These are phyloP conservation scores for Lumnitzera racemosa DNA, from an alignment of 345 rosid species.

Conservation along the genomic window DNA sequence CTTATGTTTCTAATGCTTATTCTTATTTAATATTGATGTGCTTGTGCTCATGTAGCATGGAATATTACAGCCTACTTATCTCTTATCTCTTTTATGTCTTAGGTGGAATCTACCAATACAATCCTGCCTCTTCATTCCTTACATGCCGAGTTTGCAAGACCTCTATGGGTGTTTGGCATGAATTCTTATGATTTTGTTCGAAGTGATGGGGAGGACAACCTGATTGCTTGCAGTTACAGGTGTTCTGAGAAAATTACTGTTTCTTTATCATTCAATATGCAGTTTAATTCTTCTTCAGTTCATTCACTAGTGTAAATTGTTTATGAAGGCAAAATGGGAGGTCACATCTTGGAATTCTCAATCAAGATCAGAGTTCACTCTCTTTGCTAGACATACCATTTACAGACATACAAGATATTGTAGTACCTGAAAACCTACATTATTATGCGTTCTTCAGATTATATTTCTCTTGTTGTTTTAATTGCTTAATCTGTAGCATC, in stretches of 20 bases:
- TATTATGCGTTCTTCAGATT: conserved; percentile 5
- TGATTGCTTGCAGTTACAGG: conserved; percentile 88
- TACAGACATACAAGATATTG: conserved; percentile 76
- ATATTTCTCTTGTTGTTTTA: conserved; percentile 3
- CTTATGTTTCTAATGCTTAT: too few species aligned
- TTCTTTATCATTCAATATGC: not conserved
- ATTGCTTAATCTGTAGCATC: conserved; percentile 7
- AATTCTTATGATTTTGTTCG: conserved; percentile 70
- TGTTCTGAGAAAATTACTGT: conserved; percentile 21
- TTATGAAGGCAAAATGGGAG: conserved; percentile 80
- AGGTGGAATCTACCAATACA: conserved; percentile 64
- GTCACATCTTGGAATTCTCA: conserved; percentile 74
- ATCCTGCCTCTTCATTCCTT: conserved; percentile 48
- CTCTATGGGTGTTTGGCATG: conserved; percentile 75
- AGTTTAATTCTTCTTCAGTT: not conserved
- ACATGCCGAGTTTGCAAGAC: conserved; percentile 82
- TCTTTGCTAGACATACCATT: conserved; percentile 78
- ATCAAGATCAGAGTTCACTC: conserved; percentile 50
- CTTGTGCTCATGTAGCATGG: too few species aligned
- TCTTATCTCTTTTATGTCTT: too few species aligned
- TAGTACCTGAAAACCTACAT: conserved; percentile 22
- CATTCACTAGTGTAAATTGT: conserved; percentile 5
- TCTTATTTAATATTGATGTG: too few species aligned
- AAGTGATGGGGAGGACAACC: conserved; percentile 43
- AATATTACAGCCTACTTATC: too few species aligned